Percentiles rank a stretch among this genome's conserved stretches.
phyloP scores from a whole-genome alignment of 2,329 filamentous ascomycete genomes.

The Venturia nashicola region DNA sequence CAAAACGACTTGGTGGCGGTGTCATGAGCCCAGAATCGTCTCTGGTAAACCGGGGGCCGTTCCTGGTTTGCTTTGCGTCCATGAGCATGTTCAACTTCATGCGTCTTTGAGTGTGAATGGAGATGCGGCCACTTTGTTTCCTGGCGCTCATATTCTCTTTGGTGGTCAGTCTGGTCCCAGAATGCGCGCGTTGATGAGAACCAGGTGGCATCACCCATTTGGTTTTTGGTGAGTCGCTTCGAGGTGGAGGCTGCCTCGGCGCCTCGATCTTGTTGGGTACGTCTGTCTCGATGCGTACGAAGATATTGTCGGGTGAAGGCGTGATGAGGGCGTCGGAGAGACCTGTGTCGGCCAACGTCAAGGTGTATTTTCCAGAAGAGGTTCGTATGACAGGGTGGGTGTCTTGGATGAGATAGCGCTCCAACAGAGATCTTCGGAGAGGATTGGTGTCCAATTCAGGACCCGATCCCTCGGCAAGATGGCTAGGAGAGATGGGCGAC shows the following conservation, averaged over 20 bases:
- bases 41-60: not conserved
- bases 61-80: not conserved
- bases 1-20: not conserved
- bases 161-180: not conserved
- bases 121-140: not conserved
- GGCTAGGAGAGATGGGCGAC: not conserved
- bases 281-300: not conserved
- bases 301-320: not conserved
- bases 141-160: not conserved
- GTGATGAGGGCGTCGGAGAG: not conserved
- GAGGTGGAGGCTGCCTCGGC: not conserved
- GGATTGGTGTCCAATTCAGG: not conserved
- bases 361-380: not conserved
- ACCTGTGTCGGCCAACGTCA: not conserved
- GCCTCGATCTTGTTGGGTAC: not conserved
- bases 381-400: not conserved
- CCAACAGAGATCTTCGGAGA: not conserved
- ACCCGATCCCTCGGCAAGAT: not conserved
- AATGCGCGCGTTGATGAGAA: not conserved
- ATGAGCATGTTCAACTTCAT: not conserved
- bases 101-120: not conserved
- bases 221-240: not conserved
- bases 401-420: not conserved
- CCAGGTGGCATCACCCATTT: not conserved
- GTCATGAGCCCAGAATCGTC: slow-evolving; percentile 2